Base-by-base conservation (phyloP, 2,329 filamentous ascomycete species). In the Aphanocladium album region DNA sequence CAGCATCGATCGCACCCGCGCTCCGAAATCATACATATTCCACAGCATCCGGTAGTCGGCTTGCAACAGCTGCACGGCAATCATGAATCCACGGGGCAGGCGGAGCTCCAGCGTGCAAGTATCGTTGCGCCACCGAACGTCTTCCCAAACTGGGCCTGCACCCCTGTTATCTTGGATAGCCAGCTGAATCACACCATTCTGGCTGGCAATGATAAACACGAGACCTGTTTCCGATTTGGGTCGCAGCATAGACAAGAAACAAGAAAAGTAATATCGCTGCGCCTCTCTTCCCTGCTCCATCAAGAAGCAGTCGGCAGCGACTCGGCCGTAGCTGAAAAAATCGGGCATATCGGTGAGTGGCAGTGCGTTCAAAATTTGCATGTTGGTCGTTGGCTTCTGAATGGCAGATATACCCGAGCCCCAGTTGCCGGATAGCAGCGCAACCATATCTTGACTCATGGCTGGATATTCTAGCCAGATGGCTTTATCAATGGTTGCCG, bases 1-100 rank as follows among this genome's bases (percentile, higher is more conserved):
- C 46, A 96, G 79, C 56, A 85, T 89, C 27, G 82, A 80, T 68
- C 92, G 88, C 2, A 93, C 85, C 67, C 89, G 91, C 65, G 83
- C 83, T 27, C 89, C 90, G 71, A 96, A 93, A 62, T 96, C 91
- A 65, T 92, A 91, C 73, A 96, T 91, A 67, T 86, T 89, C 85
- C 88, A 93, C 12, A 96, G 75, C 64, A 84, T 86, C 63, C 87
- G 84, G 76, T 89, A 96, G 69, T 96, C 91, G n/a, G 83, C 78
- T 67, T 92, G 89, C 16, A 80, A 81, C 69, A 92, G 87, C 64
- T 89, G 85, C 19, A 95, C 76, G 21, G 83, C 83, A 46, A 96
- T 75, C 61, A 88, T 77, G 68, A 95, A 93, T 1, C 90, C 90
- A 65, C 90, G 85, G 1, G 90, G 89, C 19, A 96, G 76, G 62